phyloP scores from a whole-genome alignment of 2,329 filamentous ascomycete genomes.

The Hirsutella thompsonii region DNA sequence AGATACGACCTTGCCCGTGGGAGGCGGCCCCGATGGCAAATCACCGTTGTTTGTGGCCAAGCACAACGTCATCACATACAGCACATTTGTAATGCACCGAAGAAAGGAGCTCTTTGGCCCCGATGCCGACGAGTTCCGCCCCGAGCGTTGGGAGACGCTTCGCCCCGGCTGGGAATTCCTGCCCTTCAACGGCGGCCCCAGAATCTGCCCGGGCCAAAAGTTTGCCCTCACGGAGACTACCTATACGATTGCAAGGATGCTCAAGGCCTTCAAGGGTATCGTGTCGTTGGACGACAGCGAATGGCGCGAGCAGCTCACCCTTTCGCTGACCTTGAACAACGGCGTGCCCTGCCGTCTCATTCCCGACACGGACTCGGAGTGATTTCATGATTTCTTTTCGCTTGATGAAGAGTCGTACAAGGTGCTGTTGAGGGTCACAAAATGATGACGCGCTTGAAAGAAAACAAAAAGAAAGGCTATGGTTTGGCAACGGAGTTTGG shows the following conservation, averaged over 20 bases:
- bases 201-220: conserved; percentile 69
- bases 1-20: conserved; percentile 48
- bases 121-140: conserved; percentile 32
- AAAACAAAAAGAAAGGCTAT: too few species aligned
- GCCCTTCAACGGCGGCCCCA: conserved; percentile 62
- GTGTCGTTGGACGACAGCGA: too few species aligned
- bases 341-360: too few species aligned
- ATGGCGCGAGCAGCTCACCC: too few species aligned
- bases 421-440: too few species aligned
- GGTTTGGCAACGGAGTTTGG: too few species aligned
- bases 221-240: conserved; percentile 66
- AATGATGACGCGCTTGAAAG: too few species aligned
- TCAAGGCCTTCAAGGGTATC: too few species aligned
- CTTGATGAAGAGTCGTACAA: too few species aligned
- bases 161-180: conserved; percentile 60
- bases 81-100: conserved; percentile 60
- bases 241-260: conserved; percentile 1
- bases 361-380: too few species aligned
- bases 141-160: conserved; percentile 54
- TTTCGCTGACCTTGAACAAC: too few species aligned
- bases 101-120: conserved; percentile 48
- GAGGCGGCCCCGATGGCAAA: conserved; percentile 22
- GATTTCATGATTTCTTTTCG: too few species aligned
- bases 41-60: conserved; percentile 45
- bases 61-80: conserved; percentile 48